Conservation (phyloP, 2,329 filamentous ascomycete genomes). For the Alternaria gansuensis region DNA sequence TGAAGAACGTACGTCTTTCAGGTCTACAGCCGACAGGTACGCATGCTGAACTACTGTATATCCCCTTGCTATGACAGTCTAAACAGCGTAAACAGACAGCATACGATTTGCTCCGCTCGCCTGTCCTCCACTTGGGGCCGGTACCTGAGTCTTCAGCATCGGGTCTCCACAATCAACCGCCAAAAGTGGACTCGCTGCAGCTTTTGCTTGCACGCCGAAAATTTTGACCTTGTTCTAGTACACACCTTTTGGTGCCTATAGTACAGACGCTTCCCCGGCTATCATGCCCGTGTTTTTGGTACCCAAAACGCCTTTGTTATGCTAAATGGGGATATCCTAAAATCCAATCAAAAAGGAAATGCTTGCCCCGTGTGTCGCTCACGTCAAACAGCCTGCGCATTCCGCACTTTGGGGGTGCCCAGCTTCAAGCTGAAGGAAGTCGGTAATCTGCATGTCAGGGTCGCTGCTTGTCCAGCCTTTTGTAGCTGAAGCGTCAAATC, state of each 20-base stretch:
- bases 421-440: constrained; percentile 47
- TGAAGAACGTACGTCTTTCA: background rate
- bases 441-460: constrained; percentile 46
- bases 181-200: constrained; percentile 15
- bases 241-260: constrained; percentile 19
- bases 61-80: background rate
- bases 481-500: constrained; percentile 49
- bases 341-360: constrained; percentile 28
- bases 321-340: constrained; percentile 36
- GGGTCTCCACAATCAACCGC: constrained; percentile 22
- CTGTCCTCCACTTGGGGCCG: constrained; percentile 5
- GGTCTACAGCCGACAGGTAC: background rate
- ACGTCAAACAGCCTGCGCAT: constrained; percentile 27
- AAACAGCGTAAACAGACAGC: background rate
- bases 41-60: background rate
- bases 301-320: constrained; percentile 24
- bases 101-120: background rate
- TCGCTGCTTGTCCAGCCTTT: constrained; percentile 52
- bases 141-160: constrained; percentile 17
- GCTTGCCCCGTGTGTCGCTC: constrained; percentile 4
- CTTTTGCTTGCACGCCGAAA: constrained; percentile 9
- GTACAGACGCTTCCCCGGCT: constrained; percentile 18
- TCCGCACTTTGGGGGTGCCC: constrained; percentile 38
- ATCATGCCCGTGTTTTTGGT: constrained; percentile 9
- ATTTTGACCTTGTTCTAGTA: constrained; percentile 13